These are phyloP conservation scores for Starmera quercuum DNA, from an alignment of 805 yeast genomes.

Conservation along the genomic window DNA sequence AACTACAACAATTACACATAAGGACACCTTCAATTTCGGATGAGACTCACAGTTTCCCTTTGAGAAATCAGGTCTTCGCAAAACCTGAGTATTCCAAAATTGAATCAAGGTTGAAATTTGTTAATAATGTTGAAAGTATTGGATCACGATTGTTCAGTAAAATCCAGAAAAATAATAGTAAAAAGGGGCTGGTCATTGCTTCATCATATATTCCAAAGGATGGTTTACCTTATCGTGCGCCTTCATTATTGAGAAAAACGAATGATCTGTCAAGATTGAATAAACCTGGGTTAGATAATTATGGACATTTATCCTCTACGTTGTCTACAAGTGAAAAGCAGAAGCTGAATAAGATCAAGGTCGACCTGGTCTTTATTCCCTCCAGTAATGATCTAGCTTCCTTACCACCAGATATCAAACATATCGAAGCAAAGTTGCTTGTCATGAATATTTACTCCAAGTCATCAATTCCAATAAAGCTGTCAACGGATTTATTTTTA, in stretches of 20 bases:
- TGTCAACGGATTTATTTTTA: constrained; percentile 25
- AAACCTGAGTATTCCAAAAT: constrained; percentile 14
- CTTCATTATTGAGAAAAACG: constrained; percentile 27
- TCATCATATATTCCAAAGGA: constrained; percentile 24
- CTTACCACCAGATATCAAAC: constrained; percentile 23
- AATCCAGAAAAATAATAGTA: not conserved
- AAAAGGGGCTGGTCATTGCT: constrained; percentile 22
- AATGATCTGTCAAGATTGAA: constrained; percentile 26
- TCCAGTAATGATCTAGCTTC: constrained; percentile 19
- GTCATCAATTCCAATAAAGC: constrained; percentile 32
- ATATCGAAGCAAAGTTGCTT: constrained; percentile 22
- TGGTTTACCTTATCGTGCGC: constrained; percentile 29
- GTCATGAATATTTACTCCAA: constrained; percentile 27
- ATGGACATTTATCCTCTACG: constrained; percentile 19
- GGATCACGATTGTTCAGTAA: constrained; percentile 1
- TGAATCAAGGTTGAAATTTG: constrained; percentile 6
- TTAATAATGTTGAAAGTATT: not conserved
- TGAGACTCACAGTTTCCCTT: constrained; percentile 11
- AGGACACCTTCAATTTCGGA: not conserved
- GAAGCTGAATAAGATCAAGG: constrained; percentile 18
- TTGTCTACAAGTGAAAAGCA: constrained; percentile 23
- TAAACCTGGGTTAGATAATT: constrained; percentile 26
- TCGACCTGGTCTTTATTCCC: constrained; percentile 22
- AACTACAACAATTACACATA: constrained; percentile 9
- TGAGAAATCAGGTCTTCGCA: constrained; percentile 11